Evolutionary conservation across 179 eudicot species (phyloP).

Genomic region (Corrigiola litoralis): DNA sequence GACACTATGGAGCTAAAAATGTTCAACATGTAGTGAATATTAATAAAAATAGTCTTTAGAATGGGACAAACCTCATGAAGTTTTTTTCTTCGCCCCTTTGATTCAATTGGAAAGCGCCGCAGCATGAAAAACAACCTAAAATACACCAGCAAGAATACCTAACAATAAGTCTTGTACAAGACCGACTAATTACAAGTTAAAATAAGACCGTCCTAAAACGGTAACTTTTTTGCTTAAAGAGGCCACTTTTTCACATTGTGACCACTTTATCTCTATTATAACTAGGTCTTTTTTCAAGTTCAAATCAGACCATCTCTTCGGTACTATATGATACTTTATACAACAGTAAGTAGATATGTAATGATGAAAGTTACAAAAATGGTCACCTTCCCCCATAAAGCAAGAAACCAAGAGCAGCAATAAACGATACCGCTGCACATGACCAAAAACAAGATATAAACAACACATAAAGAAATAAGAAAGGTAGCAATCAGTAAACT

Average conservation of each 20-base stretch:
- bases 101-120: slow-evolving; percentile 87
- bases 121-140: slow-evolving; percentile 83
- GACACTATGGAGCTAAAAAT: background rate
- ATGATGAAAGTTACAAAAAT: background rate
- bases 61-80: slow-evolving; percentile 75
- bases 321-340: background rate
- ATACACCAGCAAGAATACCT: slow-evolving; percentile 1
- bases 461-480: too few relatives aligned
- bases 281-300: background rate
- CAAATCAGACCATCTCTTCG: too few relatives aligned
- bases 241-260: too few relatives aligned
- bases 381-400: slow-evolving; percentile 82
- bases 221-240: too few relatives aligned
- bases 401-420: slow-evolving; percentile 84
- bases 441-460: too few relatives aligned
- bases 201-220: too few relatives aligned
- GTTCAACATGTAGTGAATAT: too few relatives aligned
- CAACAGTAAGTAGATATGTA: background rate
- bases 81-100: slow-evolving; percentile 88
- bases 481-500: too few relatives aligned
- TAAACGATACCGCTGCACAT: slow-evolving; percentile 60
- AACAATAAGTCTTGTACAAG: too few relatives aligned
- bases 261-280: background rate
- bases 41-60: background rate
- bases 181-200: too few relatives aligned